A percentile compares a stretch with the other conserved stretches of the same genome.
These are phyloP conservation scores for Globisporangium sylvaticum DNA, from an alignment of 352 stramenopile species.

Conservation along the genomic window DNA sequence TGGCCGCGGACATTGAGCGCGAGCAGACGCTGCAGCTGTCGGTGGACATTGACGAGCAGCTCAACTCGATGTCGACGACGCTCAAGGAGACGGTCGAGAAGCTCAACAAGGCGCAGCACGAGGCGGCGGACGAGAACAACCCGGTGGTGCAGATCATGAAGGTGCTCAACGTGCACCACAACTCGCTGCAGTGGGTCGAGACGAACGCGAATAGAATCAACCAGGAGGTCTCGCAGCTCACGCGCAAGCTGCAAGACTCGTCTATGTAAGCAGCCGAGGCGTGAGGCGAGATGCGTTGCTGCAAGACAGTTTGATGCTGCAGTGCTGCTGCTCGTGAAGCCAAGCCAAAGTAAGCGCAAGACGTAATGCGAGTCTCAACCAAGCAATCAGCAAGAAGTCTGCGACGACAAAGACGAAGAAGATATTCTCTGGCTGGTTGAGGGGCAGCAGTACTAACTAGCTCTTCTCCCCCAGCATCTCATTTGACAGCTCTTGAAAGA, in stretches of 20 bases:
- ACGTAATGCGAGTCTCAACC: neutral
- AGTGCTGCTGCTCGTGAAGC: neutral
- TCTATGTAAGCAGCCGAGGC: constrained; percentile 57
- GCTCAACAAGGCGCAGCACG: constrained; percentile 78
- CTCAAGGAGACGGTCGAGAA: constrained; percentile 87
- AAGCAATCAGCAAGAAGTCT: neutral
- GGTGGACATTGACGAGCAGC: constrained; percentile 82
- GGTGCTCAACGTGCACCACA: constrained; percentile 87
- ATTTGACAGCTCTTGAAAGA: neutral
- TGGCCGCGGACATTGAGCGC: constrained; percentile 81
- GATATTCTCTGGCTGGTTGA: neutral
- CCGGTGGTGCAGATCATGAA: constrained; percentile 88
- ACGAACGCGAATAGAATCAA: constrained; percentile 64
- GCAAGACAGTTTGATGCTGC: too few species aligned
- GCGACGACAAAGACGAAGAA: neutral
- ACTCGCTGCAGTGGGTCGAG: constrained; percentile 86
- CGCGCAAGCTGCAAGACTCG: constrained; percentile 63
- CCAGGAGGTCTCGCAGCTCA: constrained; percentile 58
- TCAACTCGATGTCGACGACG: constrained; percentile 84
- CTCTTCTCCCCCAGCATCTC: too few species aligned
- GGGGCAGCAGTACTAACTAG: neutral
- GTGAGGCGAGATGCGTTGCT: too few species aligned
- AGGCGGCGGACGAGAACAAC: constrained; percentile 68
- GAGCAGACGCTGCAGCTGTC: constrained; percentile 85
- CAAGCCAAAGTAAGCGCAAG: neutral